Percentiles rank a stretch among this genome's conserved stretches.
Evolutionary conservation across 2,329 filamentous ascomycete species (phyloP).

Genomic region (Beauveria bassiana): DNA sequence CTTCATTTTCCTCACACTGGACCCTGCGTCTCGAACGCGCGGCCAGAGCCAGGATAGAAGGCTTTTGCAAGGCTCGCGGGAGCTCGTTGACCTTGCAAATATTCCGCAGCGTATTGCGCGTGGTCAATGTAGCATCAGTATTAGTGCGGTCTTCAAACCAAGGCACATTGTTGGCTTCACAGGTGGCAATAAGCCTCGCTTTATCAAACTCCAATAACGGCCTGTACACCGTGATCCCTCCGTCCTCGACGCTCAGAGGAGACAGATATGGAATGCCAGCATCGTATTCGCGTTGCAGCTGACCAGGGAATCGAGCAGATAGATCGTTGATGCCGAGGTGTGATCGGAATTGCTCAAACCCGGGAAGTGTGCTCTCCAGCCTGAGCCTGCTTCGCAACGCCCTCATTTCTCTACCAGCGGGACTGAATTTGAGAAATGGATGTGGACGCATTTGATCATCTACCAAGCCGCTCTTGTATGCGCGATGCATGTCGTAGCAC

Average conservation of each 20-base stretch:
- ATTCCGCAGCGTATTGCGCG: constrained; percentile 72
- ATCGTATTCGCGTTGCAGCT: constrained; percentile 14
- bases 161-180: constrained; percentile 53
- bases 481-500: constrained; percentile 66
- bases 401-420: constrained; percentile 22
- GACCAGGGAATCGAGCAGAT: constrained; percentile 22
- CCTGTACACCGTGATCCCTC: constrained; percentile 59
- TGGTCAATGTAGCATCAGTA: constrained; percentile 64
- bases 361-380: neutral
- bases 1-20: constrained; percentile 40
- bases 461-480: constrained; percentile 56
- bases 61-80: constrained; percentile 61
- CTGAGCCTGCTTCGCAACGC: constrained; percentile 22
- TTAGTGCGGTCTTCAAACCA: constrained; percentile 91
- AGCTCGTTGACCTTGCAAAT: constrained; percentile 51
- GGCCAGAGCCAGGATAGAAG: constrained; percentile 55
- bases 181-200: constrained; percentile 65
- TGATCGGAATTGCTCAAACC: constrained; percentile 7
- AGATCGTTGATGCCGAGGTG: constrained; percentile 15
- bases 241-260: constrained; percentile 45
- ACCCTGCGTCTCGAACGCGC: constrained; percentile 39
- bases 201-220: constrained; percentile 68
- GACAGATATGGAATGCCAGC: constrained; percentile 24
- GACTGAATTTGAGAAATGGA: constrained; percentile 31
- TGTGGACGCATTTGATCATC: constrained; percentile 33